Evolutionary conservation across 148 eudicot genomes (phyloP).

Genomic region (Rhododendron henanense): DNA sequence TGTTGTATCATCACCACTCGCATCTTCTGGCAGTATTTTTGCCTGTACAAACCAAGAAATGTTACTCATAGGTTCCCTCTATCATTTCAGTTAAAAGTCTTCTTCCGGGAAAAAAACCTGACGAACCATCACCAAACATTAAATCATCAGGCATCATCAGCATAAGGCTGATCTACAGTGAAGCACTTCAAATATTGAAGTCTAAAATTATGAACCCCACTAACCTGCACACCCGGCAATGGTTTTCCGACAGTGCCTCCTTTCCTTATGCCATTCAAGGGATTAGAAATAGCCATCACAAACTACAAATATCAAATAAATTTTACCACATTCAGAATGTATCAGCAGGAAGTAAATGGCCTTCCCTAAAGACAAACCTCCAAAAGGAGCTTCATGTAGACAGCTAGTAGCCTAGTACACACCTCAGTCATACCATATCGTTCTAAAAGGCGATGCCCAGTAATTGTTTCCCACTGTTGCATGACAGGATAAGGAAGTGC

Average conservation of each 20-base stretch:
- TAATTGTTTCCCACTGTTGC: slow-evolving; percentile 93
- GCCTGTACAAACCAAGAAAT: slow-evolving; percentile 40
- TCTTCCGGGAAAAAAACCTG: background rate
- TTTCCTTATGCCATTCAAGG: slow-evolving; percentile 70
- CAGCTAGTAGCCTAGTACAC: slow-evolving; percentile 10
- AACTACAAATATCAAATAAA: slow-evolving; percentile 46
- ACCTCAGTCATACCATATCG: slow-evolving; percentile 99
- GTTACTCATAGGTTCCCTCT: background rate
- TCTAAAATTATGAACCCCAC: slow-evolving; percentile 20
- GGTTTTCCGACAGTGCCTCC: slow-evolving; percentile 98
- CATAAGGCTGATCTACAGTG: background rate
- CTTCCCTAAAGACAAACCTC: background rate
- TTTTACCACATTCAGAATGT: slow-evolving; percentile 4
- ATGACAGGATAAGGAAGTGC: slow-evolving; percentile 97
- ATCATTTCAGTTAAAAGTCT: background rate
- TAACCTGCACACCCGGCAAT: slow-evolving; percentile 91
- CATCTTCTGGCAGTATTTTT: slow-evolving; percentile 73
- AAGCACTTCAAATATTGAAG: background rate
- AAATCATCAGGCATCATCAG: background rate
- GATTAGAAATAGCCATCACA: slow-evolving; percentile 94
- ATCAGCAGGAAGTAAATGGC: background rate
- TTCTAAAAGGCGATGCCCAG: slow-evolving; percentile 85
- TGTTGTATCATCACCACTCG: slow-evolving; percentile 34
- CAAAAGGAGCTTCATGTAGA: background rate
- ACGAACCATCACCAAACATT: background rate